Conservation (phyloP, 1,284 basidiomycete genomes). For the Boletus semigastroideus region DNA sequence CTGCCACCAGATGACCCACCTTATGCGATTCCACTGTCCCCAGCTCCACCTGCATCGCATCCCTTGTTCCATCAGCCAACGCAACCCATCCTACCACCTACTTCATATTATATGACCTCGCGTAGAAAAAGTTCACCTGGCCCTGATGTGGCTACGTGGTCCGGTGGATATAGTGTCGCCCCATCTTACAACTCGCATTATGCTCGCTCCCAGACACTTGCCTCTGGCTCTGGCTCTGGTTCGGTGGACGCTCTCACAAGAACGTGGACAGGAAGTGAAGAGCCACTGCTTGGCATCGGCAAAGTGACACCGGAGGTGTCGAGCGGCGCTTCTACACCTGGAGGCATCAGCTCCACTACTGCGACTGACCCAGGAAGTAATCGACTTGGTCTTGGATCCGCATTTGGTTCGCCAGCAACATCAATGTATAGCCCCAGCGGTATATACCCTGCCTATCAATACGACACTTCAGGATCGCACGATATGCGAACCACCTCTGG, state of each 20-base stretch:
- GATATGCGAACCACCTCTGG: constrained; percentile 21
- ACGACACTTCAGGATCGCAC: constrained; percentile 22
- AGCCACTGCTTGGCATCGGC: constrained; percentile 26
- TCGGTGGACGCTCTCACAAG: constrained; percentile 28
- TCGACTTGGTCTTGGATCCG: constrained; percentile 25
- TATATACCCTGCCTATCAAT: constrained; percentile 3
- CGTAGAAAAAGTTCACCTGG: constrained; percentile 28
- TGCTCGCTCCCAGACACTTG: constrained; percentile 29
- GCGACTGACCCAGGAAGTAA: constrained; percentile 8
- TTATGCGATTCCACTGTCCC: constrained; percentile 24
- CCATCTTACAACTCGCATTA: constrained; percentile 31
- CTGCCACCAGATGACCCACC: constrained; percentile 12
- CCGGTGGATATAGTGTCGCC: constrained; percentile 23
- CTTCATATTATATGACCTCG: constrained; percentile 21
- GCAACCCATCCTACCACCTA: constrained; percentile 29
- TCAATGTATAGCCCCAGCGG: constrained; percentile 24
- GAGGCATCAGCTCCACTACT: constrained; percentile 10
- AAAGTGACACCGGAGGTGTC: constrained; percentile 15
- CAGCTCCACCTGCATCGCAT: constrained; percentile 19
- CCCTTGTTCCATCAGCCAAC: constrained; percentile 5
- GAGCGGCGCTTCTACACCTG: constrained; percentile 1
- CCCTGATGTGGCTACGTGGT: constrained; percentile 28
- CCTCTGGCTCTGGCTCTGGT: constrained; percentile 27
- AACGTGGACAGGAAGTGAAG: constrained; percentile 33
- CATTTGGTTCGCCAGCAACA: constrained; percentile 27